Percentiles rank a stretch among this genome's conserved stretches.
phyloP scores from a whole-genome alignment of 345 rosid species.

The Brassica napus region DNA sequence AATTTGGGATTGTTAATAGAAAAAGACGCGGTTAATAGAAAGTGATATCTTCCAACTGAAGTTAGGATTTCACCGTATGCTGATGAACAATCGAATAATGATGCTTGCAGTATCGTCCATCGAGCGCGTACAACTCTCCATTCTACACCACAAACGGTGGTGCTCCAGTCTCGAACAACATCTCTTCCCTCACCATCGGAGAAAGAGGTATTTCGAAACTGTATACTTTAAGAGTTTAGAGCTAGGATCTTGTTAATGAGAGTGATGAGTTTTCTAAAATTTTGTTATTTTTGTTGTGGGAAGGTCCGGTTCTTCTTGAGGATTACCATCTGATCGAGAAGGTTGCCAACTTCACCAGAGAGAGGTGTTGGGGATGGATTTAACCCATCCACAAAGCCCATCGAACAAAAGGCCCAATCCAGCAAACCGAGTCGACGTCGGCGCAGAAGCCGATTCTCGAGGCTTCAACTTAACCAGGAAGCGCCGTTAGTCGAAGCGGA shows the following conservation, averaged over 20 bases:
- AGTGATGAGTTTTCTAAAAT: background rate
- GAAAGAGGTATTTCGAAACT: conserved; percentile 54
- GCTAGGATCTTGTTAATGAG: conserved; percentile 10
- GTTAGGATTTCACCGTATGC: background rate
- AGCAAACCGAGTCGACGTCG: too few species aligned
- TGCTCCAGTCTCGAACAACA: conserved; percentile 80
- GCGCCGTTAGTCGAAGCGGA: too few species aligned
- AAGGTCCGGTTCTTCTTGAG: conserved; percentile 98
- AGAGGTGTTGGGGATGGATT: too few species aligned
- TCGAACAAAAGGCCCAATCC: too few species aligned
- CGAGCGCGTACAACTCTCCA: conserved; percentile 64
- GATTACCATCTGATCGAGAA: conserved; percentile 95
- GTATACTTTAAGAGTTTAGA: background rate
- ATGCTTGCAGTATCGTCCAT: conserved; percentile 50
- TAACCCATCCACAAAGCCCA: too few species aligned
- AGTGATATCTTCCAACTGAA: background rate
- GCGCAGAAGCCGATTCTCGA: too few species aligned
- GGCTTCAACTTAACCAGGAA: too few species aligned
- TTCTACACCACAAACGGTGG: conserved; percentile 85
- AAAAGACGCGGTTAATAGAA: background rate
- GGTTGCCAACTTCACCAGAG: conserved; percentile 89
- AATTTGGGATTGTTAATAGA: background rate
- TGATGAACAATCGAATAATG: background rate
- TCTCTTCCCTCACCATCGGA: conserved; percentile 78
- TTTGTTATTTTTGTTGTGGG: background rate